Conservation (phyloP, 108 stramenopile species). For the Cyclotella distinguenda region DNA sequence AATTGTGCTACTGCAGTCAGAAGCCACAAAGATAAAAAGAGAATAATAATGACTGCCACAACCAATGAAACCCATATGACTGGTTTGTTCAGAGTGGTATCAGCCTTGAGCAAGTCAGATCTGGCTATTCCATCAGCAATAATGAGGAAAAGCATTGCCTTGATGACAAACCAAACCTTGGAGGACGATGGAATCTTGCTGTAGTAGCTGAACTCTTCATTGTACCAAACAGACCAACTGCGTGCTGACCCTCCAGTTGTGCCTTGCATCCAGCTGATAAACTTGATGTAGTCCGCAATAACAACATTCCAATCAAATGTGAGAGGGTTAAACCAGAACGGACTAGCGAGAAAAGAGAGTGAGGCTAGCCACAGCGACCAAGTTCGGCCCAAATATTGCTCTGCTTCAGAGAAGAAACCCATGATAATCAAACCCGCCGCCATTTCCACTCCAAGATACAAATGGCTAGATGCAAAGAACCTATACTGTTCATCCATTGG, state of each 20-base stretch:
- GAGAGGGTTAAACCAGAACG: slow-evolving; percentile 99
- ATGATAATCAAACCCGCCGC: slow-evolving; percentile 89
- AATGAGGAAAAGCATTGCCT: slow-evolving; percentile 75
- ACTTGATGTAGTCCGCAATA: slow-evolving; percentile 77
- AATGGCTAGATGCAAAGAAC: slow-evolving; percentile 96
- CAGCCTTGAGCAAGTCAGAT: slow-evolving; percentile 72
- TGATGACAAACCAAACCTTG: slow-evolving; percentile 81
- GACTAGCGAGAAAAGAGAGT: slow-evolving; percentile 93
- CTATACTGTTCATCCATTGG: slow-evolving; percentile 94
- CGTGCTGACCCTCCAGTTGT: slow-evolving; percentile 77
- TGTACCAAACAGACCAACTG: slow-evolving; percentile 96
- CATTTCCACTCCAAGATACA: slow-evolving; percentile 96
- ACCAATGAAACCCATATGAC: slow-evolving; percentile 58
- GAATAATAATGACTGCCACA: slow-evolving; percentile 49
- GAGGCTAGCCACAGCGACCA: slow-evolving; percentile 98
- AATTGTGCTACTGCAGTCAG: slow-evolving; percentile 57
- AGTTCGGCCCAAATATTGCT: slow-evolving; percentile 94
- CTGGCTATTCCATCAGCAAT: slow-evolving; percentile 86
- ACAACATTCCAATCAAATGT: slow-evolving; percentile 96
- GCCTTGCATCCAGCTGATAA: slow-evolving; percentile 89
- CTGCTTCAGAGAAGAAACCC: slow-evolving; percentile 82
- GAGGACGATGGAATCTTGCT: slow-evolving; percentile 72
- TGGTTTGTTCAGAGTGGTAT: slow-evolving; percentile 73
- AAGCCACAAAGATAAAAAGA: slow-evolving; percentile 57
- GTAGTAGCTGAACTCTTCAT: slow-evolving; percentile 90